Conservation (phyloP, 179 eudicot species). For the Carnegiea gigantea region DNA sequence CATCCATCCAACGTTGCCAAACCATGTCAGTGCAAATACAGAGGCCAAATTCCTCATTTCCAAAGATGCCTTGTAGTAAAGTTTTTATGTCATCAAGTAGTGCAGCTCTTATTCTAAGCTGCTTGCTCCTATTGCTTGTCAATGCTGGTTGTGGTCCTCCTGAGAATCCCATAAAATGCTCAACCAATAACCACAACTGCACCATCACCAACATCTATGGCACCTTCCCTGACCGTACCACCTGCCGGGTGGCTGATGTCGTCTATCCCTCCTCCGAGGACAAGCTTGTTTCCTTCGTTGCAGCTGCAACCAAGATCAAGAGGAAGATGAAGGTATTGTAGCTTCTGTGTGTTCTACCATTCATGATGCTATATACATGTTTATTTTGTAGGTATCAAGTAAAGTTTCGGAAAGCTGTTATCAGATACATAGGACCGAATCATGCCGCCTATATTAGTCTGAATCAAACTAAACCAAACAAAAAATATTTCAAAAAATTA, state of each 20-base stretch:
- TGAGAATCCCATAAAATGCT: slow-evolving; percentile 31
- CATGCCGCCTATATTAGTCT: too few relatives aligned
- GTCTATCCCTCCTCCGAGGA: slow-evolving; percentile 28
- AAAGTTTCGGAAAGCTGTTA: background rate
- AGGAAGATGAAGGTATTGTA: slow-evolving; percentile 36
- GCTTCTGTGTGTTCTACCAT: background rate
- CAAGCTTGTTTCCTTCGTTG: slow-evolving; percentile 24
- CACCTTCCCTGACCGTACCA: slow-evolving; percentile 35
- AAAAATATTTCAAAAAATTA: too few relatives aligned
- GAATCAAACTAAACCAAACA: too few relatives aligned
- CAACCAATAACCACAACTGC: slow-evolving; percentile 16
- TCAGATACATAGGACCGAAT: too few relatives aligned
- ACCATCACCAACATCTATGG: slow-evolving; percentile 37
- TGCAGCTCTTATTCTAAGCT: background rate
- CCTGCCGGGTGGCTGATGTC: slow-evolving; percentile 28
- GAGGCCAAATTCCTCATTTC: background rate
- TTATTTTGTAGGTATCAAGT: background rate
- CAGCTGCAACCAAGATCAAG: slow-evolving; percentile 19
- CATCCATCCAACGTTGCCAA: background rate
- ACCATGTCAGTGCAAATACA: background rate
- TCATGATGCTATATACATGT: background rate
- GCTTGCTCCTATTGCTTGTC: slow-evolving; percentile 1
- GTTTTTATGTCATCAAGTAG: slow-evolving; percentile 1
- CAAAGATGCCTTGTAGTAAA: background rate
- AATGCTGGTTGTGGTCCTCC: slow-evolving; percentile 23